These are phyloP conservation scores for Scleroderma citrinum DNA, from an alignment of 768 basidiomycete species.

Conservation along the genomic window DNA sequence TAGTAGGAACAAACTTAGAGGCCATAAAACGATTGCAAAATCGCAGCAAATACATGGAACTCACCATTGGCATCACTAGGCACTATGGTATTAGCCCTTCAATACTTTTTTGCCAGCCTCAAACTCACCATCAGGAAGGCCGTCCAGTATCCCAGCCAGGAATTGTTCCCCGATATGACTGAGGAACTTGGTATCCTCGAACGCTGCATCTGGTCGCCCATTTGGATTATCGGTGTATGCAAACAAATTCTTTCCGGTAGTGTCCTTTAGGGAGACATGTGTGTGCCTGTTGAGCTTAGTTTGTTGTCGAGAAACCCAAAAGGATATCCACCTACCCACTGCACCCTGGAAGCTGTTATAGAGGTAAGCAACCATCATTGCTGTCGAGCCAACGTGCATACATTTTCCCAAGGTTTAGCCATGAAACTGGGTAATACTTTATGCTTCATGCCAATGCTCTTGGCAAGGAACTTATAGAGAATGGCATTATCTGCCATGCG, in stretches of 20 bases:
- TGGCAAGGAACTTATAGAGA: constrained; percentile 88
- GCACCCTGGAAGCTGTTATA: constrained; percentile 79
- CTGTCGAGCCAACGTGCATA: constrained; percentile 32
- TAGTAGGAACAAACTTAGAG: constrained; percentile 71
- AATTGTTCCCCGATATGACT: constrained; percentile 86
- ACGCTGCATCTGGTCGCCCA: constrained; percentile 67
- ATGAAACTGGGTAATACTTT: constrained; percentile 94
- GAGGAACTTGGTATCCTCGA: constrained; percentile 78
- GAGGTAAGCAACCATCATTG: constrained; percentile 4
- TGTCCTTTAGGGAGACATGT: constrained; percentile 80
- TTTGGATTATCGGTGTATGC: constrained; percentile 55
- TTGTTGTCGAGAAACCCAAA: background rate
- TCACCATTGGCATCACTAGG: constrained; percentile 77
- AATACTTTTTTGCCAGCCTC: background rate
- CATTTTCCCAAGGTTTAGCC: constrained; percentile 95
- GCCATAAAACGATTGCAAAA: background rate
- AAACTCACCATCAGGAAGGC: constrained; percentile 76
- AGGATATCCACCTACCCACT: constrained; percentile 58
- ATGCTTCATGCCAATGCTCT: constrained; percentile 86
- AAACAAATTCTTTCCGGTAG: constrained; percentile 71
- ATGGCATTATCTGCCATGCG: constrained; percentile 90
- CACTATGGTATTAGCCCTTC: background rate
- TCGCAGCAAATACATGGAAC: constrained; percentile 8
- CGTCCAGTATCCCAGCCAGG: constrained; percentile 88
- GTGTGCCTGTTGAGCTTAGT: constrained; percentile 55